Base-by-base conservation (phyloP, 352 stramenopile species). In the Phytophthora nicotianae region DNA sequence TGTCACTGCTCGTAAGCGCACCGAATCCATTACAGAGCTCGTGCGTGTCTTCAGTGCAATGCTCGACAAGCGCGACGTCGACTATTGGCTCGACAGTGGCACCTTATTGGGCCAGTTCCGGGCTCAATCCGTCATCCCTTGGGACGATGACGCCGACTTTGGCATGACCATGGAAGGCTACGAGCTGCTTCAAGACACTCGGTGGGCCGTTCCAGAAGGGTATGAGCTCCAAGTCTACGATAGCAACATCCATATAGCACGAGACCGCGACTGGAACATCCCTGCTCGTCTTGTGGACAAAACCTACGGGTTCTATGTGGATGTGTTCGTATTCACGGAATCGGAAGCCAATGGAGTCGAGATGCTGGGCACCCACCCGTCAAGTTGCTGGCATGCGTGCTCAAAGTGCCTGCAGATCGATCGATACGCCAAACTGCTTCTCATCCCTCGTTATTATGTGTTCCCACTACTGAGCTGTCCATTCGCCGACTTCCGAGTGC, bases 31-130 rank as follows among this genome's bases (percentile, higher is more conserved):
- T 40, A 71, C 64, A 13, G 45, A 67, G 9, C 66, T 84, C 33
- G 57, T 88, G n/a, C 63, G 71, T 5, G 66, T 75, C 26, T 74
- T 83, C 52, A 74, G 64, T 46, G 53, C 40, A 13, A 54, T 84
- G 51, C 62, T 86, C 1, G 66, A 79, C 42, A 72, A 56, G 21
- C 58, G 68, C 7, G 63, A 83, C 29, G 55, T 89, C 11, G 75
- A 82, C 63, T 90, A 88, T 62, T 90, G 81, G 81, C 37, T 90
- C 47, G 81, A 90, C 62, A 84, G 77, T 51, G 81, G 77, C 64
- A 84, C 79, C 9, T 58, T 90, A 42, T 52, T 88, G 26, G 79
- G 81, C 1, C 76, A 86, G 58, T 78, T 82, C 50, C 72, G 77
- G 11, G 53, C 68, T n/a, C 70, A 82, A 43, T 71, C 57, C 41